Evolutionary conservation across 345 rosid species (phyloP).

Genomic region (Dovyalis caffra): DNA sequence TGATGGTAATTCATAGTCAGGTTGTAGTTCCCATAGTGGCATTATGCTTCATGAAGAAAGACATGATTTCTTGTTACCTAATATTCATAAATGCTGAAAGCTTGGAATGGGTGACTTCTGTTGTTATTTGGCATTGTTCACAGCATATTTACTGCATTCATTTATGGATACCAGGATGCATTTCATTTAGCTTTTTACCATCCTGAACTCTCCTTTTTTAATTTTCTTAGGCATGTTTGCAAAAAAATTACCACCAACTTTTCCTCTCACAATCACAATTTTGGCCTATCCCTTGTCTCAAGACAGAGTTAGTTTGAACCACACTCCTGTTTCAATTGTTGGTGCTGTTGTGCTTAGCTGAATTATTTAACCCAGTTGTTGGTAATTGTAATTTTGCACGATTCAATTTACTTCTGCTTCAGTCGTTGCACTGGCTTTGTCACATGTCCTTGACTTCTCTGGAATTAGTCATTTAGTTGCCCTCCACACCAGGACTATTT

Average conservation of each 20-base stretch:
- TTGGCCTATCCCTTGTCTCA: too few species aligned
- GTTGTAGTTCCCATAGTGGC: slow-evolving; percentile 4
- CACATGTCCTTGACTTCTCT: background rate
- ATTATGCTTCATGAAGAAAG: background rate
- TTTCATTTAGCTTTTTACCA: background rate
- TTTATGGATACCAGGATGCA: background rate
- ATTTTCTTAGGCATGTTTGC: too few species aligned
- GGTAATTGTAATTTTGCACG: background rate
- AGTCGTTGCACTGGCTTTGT: background rate
- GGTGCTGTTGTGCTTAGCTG: background rate
- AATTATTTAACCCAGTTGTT: background rate
- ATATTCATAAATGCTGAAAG: background rate
- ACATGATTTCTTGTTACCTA: background rate
- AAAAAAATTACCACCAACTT: too few species aligned
- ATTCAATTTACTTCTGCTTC: background rate
- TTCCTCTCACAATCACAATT: too few species aligned
- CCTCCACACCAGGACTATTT: too few species aligned
- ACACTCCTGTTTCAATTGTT: background rate
- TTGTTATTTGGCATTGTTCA: background rate
- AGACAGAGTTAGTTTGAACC: background rate
- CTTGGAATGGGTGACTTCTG: background rate
- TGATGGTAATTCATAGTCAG: slow-evolving; percentile 1
- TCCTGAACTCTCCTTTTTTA: background rate
- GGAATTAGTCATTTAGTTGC: background rate
- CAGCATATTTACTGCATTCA: slow-evolving; percentile 1